Base-by-base conservation (phyloP, 768 basidiomycete species). In the Nidularia pulvinata region DNA sequence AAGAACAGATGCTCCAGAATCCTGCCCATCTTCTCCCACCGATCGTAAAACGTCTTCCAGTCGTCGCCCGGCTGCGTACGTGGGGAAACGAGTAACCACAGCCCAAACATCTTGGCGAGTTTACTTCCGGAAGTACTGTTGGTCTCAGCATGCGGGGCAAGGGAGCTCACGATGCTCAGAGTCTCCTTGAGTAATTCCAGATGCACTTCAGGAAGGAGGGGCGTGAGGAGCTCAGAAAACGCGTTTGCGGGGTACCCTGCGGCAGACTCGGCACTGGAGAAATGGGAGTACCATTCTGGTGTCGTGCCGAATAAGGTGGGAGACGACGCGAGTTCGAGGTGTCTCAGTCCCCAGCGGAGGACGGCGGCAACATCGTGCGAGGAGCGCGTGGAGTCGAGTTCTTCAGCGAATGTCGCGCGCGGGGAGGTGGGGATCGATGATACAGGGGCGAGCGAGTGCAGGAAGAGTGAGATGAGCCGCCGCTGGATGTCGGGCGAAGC, bases 91-190 rank as follows among this genome's bases (percentile, higher is more conserved):
- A 93, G 69, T 22, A 92, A 68, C 91, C 91, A 93, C 48, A 90
- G 64, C 10, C 91, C 91, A 46, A 89, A 72, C 53, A 86, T 75
- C 65, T 85, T 90, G 33, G 85, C 81, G 6, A 92, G 74, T 62
- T 88, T 92, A 73, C 88, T 91, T 25, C 88, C 90, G 6, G 88
- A 89, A 1, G 84, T 84, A 48, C 89, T 79, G 61, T 88, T 92
- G 5, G 71, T 72, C 59, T 92, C 91, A 6, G 85, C 76, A 59
- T 88, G 88, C 4, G 88, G 78, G 0, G 91, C 88, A 5, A 93
- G 73, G 11, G 84, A 84, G 0, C 86, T 85, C 35, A 91, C 79
- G 6, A 90, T 66, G 49, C 84, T 80, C 3, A 93, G 70, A 0
- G 81, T 81, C 0, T 77, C 70, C 1, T 73, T 72, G 14, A 93